Conservation (phyloP, 768 basidiomycete genomes). For the Mycena pura region DNA sequence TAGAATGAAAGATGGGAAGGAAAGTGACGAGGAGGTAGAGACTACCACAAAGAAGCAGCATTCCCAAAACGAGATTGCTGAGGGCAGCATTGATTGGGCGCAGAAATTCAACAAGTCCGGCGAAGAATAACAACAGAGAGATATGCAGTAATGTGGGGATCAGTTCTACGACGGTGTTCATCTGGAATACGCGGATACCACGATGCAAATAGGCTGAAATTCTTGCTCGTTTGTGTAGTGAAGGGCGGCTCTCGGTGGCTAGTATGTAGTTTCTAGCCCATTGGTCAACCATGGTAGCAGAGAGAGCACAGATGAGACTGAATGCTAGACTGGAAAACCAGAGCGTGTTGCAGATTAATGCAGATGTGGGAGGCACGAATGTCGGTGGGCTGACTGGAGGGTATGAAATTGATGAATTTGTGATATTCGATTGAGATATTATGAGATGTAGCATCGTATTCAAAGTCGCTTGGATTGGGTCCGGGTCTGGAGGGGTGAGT, state of each 20-base stretch:
- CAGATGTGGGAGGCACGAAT: conserved; percentile 35
- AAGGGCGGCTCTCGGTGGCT: conserved; percentile 39
- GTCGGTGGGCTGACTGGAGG: conserved; percentile 14
- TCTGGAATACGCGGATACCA: conserved; percentile 45
- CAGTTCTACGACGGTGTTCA: conserved; percentile 46
- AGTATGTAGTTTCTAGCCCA: conserved; percentile 53
- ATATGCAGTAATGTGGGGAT: conserved; percentile 56
- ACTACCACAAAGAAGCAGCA: conserved; percentile 36
- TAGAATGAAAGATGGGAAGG: conserved; percentile 39
- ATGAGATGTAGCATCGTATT: conserved; percentile 13
- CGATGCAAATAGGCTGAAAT: conserved; percentile 48
- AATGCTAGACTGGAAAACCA: conserved; percentile 56
- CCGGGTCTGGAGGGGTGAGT: conserved; percentile 24
- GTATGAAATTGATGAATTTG: conserved; percentile 1
- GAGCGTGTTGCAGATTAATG: conserved; percentile 46
- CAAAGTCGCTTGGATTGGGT: conserved; percentile 20
- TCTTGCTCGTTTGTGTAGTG: conserved; percentile 47
- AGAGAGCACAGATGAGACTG: conserved; percentile 48
- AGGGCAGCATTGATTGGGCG: conserved; percentile 42
- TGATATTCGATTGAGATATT: conserved; percentile 10
- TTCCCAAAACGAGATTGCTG: conserved; percentile 38
- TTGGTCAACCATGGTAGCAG: conserved; percentile 55
- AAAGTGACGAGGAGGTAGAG: conserved; percentile 41
- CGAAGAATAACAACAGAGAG: conserved; percentile 57
- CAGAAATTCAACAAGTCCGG: conserved; percentile 53